Evolutionary conservation across 352 stramenopile species (phyloP).

Genomic region (Aphanomyces invadans): DNA sequence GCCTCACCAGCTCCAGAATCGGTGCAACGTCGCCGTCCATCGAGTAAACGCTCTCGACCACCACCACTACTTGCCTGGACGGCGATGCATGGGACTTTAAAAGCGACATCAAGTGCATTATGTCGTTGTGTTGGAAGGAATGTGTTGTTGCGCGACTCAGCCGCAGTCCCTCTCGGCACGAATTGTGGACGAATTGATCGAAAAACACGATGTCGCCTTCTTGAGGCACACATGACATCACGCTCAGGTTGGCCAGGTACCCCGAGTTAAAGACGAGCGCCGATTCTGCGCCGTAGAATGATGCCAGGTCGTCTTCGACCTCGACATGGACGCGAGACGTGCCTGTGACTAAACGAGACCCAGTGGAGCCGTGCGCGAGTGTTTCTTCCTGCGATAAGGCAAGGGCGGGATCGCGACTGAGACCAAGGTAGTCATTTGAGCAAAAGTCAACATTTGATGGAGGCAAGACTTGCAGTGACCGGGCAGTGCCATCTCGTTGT

Average conservation of each 20-base stretch:
- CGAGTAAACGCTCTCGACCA: slow-evolving; percentile 97
- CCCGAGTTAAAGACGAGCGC: slow-evolving; percentile 95
- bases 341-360: slow-evolving; percentile 92
- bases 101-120: slow-evolving; percentile 60
- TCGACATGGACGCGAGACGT: slow-evolving; percentile 85
- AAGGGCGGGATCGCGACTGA: slow-evolving; percentile 71
- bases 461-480: slow-evolving; percentile 33
- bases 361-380: slow-evolving; percentile 63
- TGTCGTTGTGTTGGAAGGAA: slow-evolving; percentile 91
- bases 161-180: slow-evolving; percentile 89
- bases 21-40: slow-evolving; percentile 97
- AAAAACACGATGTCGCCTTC: slow-evolving; percentile 89
- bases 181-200: slow-evolving; percentile 97
- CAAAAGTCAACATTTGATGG: slow-evolving; percentile 86
- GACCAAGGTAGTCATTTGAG: slow-evolving; percentile 96
- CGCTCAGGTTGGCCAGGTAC: slow-evolving; percentile 94
- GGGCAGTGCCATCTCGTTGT: slow-evolving; percentile 42
- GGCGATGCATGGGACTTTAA: slow-evolving; percentile 33
- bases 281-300: slow-evolving; percentile 85
- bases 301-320: slow-evolving; percentile 75
- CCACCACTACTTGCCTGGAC: slow-evolving; percentile 80
- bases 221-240: slow-evolving; percentile 89
- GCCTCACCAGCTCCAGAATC: slow-evolving; percentile 74
- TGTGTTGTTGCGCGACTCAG: slow-evolving; percentile 65
- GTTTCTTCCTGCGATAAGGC: slow-evolving; percentile 26